Base-by-base conservation (phyloP, 2,329 filamentous ascomycete species). In the Diaporthe sp. region DNA sequence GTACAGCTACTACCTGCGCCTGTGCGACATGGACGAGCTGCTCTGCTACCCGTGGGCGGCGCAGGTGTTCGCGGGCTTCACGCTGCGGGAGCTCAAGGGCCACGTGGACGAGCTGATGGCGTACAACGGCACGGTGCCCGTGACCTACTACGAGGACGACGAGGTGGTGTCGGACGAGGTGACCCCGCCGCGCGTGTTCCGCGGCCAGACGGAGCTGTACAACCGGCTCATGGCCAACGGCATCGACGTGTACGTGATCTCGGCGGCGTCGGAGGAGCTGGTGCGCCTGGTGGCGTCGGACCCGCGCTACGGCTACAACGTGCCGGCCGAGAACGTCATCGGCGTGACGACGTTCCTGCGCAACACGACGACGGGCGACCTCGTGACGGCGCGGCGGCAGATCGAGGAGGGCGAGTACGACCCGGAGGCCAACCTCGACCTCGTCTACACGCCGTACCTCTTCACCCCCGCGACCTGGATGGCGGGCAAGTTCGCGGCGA, bases 261-360 rank as follows among this genome's bases (percentile, higher is more conserved):
- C 80, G 31, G 86, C 86, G 8, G 79, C 86, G 1, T 81, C 81
- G n/a, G 86, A 87, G 76, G 86, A 87, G 78, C 81, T 87, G 10
- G 86, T 87, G 22, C 84, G 86, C 70, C 86, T 87, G 84, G 84
- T 87, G 1, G 85, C 83, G n/a, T 82, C 84, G 1, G 86, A 87
- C 74, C 84, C 85, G 10, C 82, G 82, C 75, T 87, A 87, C 65
- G 86, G 85, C 61, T 87, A 87, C 81, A 86, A 87, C 75, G 84
- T 87, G 8, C 82, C 82, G 44, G 79, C 85, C 2, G 80, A 87
- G 75, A 86, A 87, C 68, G 84, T 87, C 49, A 86, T 87, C 28
- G 86, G 86, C 37, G 85, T 87, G 17, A 84, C 83, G 4, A 80
- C 84, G 0, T 79, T 86, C 9, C 80, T 87, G 74, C 80, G 78